Evolutionary conservation across 2,329 filamentous ascomycete genomes (phyloP), one percentile per base, ranked within the genome.

Genomic region (Nigrograna mackinnonii): DNA sequence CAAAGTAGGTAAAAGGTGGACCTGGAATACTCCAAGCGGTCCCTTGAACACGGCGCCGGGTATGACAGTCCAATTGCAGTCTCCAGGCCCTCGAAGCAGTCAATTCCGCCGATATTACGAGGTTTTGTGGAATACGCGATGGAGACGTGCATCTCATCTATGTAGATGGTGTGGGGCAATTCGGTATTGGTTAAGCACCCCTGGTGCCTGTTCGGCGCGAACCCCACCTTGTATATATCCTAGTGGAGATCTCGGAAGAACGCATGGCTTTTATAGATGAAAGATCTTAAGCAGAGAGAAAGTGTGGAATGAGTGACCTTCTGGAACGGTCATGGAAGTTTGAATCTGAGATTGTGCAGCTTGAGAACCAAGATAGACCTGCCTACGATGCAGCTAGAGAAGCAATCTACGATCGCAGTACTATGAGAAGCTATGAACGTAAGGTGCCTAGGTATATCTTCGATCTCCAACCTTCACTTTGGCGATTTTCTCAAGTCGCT

Each of bases 181-280:
- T 24, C 34, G 35, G 20, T 7, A 43, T 34, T 39, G 35, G 41
- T 28, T 19, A 6, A 11, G 20, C 30, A 35, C 20, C 24, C 41
- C 41, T 43, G 41, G 35, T 9, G 3, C 14, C 6, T 20, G 5
- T n/a, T 14, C 19, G 16, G 19, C 18, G 18, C 14, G 19, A 37
- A 39, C 41, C 41, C 41, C 41, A 43, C 41, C 19, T 43, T 30
- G 35, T 43, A 18, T 38, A 22, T 24, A 30, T 31, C 33, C 34
- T 36, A 19, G 12, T 20, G 34, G 4, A 22, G 19, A 36, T 36
- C 16, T 16, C 24, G 24, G 24, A 12, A 14, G 24, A 28, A 28
- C 24, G 11, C 14, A 14, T 28, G 24, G 11, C 11, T 28, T 14
- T 28, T 28, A n/a, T n/a, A n/a, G n/a, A n/a, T n/a, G n/a, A n/a